Conservation (phyloP, 805 yeast genomes). For the Ogataea corticis region DNA sequence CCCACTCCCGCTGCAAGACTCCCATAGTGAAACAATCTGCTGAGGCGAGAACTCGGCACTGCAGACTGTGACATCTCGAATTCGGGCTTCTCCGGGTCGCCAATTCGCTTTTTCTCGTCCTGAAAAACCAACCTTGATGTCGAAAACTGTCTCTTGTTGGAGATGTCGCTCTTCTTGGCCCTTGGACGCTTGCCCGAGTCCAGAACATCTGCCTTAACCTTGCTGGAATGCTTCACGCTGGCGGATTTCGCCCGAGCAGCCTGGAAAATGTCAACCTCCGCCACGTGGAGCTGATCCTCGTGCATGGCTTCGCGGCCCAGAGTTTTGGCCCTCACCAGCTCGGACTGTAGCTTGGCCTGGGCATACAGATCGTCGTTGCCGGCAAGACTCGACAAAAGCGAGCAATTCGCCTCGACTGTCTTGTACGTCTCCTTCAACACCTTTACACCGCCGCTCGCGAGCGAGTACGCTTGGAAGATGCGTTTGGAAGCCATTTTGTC, state of each 20-base stretch:
- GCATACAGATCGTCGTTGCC: constrained; percentile 29
- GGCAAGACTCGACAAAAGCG: constrained; percentile 22
- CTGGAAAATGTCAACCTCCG: constrained; percentile 33
- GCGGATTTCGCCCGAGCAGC: constrained; percentile 35
- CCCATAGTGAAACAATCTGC: constrained; percentile 91
- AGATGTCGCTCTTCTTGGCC: constrained; percentile 12
- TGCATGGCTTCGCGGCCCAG: constrained; percentile 1
- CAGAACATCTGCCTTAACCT: constrained; percentile 15
- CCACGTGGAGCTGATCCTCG: constrained; percentile 10
- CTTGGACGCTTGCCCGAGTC: constrained; percentile 23
- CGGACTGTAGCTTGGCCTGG: constrained; percentile 28
- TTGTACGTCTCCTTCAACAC: constrained; percentile 27
- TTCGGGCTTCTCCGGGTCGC: constrained; percentile 37
- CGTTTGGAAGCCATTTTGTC: constrained; percentile 26
- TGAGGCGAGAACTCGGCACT: constrained; percentile 86
- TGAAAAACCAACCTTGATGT: constrained; percentile 5
- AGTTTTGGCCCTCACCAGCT: constrained; percentile 23
- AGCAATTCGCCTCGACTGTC: constrained; percentile 18
- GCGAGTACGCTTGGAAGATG: constrained; percentile 26
- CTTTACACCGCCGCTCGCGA: constrained; percentile 30
- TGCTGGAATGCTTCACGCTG: constrained; percentile 21
- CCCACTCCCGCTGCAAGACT: constrained; percentile 90
- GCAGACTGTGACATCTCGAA: constrained; percentile 60
- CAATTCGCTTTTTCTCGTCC: constrained; percentile 17
- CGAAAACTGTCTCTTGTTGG: constrained; percentile 25